Conservation (phyloP, 2,329 filamentous ascomycete genomes). For the Microdochium trichocladiopsis region DNA sequence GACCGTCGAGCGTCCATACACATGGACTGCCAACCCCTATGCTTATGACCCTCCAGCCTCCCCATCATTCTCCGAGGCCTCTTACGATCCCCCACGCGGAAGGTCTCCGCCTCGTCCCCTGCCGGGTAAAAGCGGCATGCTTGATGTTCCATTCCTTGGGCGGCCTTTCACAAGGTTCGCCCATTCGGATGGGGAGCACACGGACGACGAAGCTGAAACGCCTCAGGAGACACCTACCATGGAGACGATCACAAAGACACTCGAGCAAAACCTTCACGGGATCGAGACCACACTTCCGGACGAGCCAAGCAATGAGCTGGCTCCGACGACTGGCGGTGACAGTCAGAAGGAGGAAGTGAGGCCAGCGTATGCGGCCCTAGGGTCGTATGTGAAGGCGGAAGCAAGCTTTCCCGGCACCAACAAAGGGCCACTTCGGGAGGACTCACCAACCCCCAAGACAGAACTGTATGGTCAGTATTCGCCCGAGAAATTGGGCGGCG, state of each 20-base stretch:
- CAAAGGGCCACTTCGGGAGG: background rate
- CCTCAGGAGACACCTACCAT: conserved; percentile 9
- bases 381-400: background rate
- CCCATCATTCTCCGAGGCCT: conserved; percentile 28
- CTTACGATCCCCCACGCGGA: conserved; percentile 38
- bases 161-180: conserved; percentile 13
- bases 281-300: conserved; percentile 9
- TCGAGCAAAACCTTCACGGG: conserved; percentile 13
- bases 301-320: conserved; percentile 9
- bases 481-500: background rate
- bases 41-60: conserved; percentile 23
- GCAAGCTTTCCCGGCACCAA: background rate
- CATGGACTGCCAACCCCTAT: conserved; percentile 35
- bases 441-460: background rate
- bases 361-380: background rate
- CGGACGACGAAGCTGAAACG: conserved; percentile 9
- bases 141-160: conserved; percentile 17
- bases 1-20: conserved; percentile 31
- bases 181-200: background rate
- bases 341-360: conserved; percentile 1
- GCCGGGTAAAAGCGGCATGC: conserved; percentile 33
- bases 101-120: conserved; percentile 46
- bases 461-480: background rate
- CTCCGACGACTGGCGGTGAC: conserved; percentile 7
- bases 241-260: conserved; percentile 6